Conservation (phyloP, 306 rosid species). For the Prunus campanulata region DNA sequence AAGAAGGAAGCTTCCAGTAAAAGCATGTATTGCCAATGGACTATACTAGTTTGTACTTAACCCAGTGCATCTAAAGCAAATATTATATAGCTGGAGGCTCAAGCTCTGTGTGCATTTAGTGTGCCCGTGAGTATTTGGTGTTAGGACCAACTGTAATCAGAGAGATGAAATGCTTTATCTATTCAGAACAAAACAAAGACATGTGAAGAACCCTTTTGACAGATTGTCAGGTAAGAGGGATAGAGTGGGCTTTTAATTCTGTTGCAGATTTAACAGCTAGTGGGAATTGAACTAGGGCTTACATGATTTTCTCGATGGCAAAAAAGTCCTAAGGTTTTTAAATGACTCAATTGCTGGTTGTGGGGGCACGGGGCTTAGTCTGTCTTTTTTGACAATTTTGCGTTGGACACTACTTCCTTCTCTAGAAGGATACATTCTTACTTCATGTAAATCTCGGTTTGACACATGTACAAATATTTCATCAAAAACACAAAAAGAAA, state of each 20-base stretch:
- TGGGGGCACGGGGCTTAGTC: too few species aligned
- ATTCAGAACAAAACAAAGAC: slow-evolving; percentile 69
- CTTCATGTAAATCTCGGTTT: too few species aligned
- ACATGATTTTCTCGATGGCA: background rate
- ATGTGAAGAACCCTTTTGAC: slow-evolving; percentile 58
- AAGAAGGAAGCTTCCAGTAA: slow-evolving; percentile 29
- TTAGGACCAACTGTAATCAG: slow-evolving; percentile 53
- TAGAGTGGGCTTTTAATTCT: slow-evolving; percentile 8
- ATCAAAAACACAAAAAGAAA: too few species aligned
- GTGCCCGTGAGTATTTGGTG: slow-evolving; percentile 70
- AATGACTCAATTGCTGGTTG: too few species aligned
- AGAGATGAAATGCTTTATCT: slow-evolving; percentile 37
- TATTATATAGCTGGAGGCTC: slow-evolving; percentile 15
- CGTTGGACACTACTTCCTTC: too few species aligned
- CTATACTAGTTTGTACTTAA: background rate
- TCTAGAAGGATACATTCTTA: too few species aligned
- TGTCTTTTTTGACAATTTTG: too few species aligned
- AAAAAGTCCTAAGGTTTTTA: too few species aligned
- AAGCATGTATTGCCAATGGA: slow-evolving; percentile 7
- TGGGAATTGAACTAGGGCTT: slow-evolving; percentile 13
- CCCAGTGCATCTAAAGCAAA: slow-evolving; percentile 1
- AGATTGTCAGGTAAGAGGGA: slow-evolving; percentile 18
- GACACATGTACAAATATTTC: too few species aligned
- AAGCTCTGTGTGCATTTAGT: slow-evolving; percentile 23
- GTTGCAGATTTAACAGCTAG: slow-evolving; percentile 15